These are phyloP conservation scores for Aphelidium insulamus DNA, from an alignment of 371 early-diverging fungal species.

Conservation along the genomic window DNA sequence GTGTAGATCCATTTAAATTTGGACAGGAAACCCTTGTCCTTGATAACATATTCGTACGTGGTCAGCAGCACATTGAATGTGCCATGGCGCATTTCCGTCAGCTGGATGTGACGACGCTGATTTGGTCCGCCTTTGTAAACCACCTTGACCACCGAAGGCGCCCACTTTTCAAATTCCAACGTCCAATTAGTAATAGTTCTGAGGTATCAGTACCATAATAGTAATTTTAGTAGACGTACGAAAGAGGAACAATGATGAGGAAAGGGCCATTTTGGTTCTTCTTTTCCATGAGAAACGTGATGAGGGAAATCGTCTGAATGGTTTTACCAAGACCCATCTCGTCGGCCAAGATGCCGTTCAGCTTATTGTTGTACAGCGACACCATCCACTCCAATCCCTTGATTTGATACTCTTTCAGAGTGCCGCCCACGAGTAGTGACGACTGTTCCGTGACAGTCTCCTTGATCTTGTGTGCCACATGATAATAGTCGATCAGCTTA, in stretches of 20 bases:
- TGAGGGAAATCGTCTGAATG: slow-evolving; percentile 92
- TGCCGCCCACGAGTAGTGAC: slow-evolving; percentile 55
- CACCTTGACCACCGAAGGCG: slow-evolving; percentile 68
- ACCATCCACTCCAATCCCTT: slow-evolving; percentile 98
- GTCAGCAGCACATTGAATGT: slow-evolving; percentile 90
- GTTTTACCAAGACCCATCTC: slow-evolving; percentile 97
- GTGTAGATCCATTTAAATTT: slow-evolving; percentile 84
- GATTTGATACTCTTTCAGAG: slow-evolving; percentile 88
- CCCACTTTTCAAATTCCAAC: slow-evolving; percentile 94
- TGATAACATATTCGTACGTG: slow-evolving; percentile 94
- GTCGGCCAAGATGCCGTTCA: slow-evolving; percentile 96
- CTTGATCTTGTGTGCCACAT: slow-evolving; percentile 53
- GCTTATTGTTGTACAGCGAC: slow-evolving; percentile 80
- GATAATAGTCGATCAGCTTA: slow-evolving; percentile 57
- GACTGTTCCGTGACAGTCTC: slow-evolving; percentile 60
- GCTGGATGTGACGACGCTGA: slow-evolving; percentile 44
- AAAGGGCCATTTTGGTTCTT: slow-evolving; percentile 82
- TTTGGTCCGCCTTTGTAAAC: slow-evolving; percentile 74
- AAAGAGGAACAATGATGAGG: slow-evolving; percentile 77
- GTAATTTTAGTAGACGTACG: slow-evolving; percentile 27
- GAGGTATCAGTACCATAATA: slow-evolving; percentile 5
- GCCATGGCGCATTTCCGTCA: slow-evolving; percentile 40
- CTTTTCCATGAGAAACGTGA: slow-evolving; percentile 76
- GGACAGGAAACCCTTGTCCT: slow-evolving; percentile 57
- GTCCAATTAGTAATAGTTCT: slow-evolving; percentile 91